phyloP scores from a whole-genome alignment of 441 rosid genomes.

The Hura crepitans region DNA sequence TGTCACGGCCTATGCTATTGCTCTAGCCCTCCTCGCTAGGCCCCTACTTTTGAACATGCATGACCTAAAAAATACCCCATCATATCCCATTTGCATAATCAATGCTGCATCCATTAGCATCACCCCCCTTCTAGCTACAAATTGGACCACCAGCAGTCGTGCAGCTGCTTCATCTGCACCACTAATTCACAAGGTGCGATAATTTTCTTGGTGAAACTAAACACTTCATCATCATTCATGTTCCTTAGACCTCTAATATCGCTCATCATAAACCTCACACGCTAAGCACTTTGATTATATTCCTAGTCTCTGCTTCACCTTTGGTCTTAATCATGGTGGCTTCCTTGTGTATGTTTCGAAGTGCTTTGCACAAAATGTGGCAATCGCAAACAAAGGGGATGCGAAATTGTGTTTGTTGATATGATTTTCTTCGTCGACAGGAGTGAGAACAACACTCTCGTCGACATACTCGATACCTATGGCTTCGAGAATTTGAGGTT shows the following conservation, averaged over 20 bases:
- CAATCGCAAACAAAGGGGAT: conserved; percentile 92
- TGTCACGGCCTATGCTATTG: conserved; percentile 91
- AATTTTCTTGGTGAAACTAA: conserved; percentile 71
- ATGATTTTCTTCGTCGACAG: conserved; percentile 81
- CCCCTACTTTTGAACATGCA: conserved; percentile 95
- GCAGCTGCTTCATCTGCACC: conserved; percentile 93
- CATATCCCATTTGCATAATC: conserved; percentile 97
- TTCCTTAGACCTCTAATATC: conserved; percentile 65
- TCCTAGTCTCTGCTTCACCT: conserved; percentile 95
- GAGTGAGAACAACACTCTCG: conserved; percentile 78
- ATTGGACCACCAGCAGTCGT: conserved; percentile 92
- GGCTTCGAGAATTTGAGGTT: conserved; percentile 85
- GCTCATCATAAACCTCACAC: conserved; percentile 88
- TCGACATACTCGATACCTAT: conserved; percentile 81
- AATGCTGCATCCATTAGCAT: conserved; percentile 96
- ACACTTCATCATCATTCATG: conserved; percentile 96
- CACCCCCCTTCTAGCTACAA: conserved; percentile 96
- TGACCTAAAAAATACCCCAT: conserved; percentile 87
- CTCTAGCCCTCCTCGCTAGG: conserved; percentile 81
- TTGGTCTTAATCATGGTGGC: conserved; percentile 96
- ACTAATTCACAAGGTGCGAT: conserved; percentile 88
- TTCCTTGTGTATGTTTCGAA: conserved; percentile 80
- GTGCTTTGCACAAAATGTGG: conserved; percentile 77
- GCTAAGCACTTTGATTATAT: conserved; percentile 79
- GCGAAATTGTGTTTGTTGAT: conserved; percentile 89